Conservation (phyloP, 1,284 basidiomycete genomes). For the Ustilago loliicola region DNA sequence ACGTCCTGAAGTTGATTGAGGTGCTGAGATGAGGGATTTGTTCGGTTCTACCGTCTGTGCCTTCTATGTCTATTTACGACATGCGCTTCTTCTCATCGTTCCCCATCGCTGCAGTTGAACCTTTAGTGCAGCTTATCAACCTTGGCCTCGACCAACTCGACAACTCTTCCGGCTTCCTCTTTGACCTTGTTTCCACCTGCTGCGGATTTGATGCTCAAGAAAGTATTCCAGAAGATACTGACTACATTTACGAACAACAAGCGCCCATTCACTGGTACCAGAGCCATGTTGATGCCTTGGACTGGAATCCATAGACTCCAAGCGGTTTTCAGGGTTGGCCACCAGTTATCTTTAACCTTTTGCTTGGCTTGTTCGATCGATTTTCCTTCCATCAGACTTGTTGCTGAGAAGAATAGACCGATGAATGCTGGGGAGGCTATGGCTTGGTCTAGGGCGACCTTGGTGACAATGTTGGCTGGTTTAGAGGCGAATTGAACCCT, state of each 20-base stretch:
- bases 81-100: neutral
- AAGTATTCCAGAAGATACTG: slow-evolving; percentile 63
- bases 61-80: neutral
- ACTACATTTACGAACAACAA: slow-evolving; percentile 62
- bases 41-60: too few relatives aligned
- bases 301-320: slow-evolving; percentile 64
- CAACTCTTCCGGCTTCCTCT: neutral
- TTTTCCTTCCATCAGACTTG: slow-evolving; percentile 54
- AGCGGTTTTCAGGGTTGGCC: slow-evolving; percentile 56
- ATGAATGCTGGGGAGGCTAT: slow-evolving; percentile 55
- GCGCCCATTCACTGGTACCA: slow-evolving; percentile 48
- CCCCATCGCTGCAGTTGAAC: neutral
- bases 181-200: neutral
- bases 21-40: too few relatives aligned
- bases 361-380: slow-evolving; percentile 30
- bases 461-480: slow-evolving; percentile 49
- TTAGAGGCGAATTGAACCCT: slow-evolving; percentile 36
- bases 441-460: slow-evolving; percentile 59
- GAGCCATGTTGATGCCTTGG: slow-evolving; percentile 59
- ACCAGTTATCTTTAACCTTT: slow-evolving; percentile 57
- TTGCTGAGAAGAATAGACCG: slow-evolving; percentile 54
- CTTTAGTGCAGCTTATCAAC: slow-evolving; percentile 33
- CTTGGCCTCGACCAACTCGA: slow-evolving; percentile 41
- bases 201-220: slow-evolving; percentile 45
- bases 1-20: too few relatives aligned